Base-by-base conservation (phyloP, 2,329 filamentous ascomycete genomes). In the Colletotrichum somersetense region DNA sequence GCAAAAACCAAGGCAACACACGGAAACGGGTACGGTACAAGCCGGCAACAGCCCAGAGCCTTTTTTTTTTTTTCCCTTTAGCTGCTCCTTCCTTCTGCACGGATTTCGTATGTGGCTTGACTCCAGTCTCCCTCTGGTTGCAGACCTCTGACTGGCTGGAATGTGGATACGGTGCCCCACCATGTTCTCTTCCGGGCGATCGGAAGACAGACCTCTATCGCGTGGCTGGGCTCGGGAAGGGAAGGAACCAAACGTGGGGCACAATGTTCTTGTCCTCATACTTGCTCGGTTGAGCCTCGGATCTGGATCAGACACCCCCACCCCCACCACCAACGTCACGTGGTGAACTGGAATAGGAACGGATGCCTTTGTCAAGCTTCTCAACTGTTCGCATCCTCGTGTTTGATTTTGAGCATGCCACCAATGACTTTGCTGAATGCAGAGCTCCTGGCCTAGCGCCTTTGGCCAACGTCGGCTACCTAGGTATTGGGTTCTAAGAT, bases 221-320 rank as follows among this genome's bases (percentile, higher is more conserved):
- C 52, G 35, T 55, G 52, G 52, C 52, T 57, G 55, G 55, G 40
- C 38, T 70, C 68, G 68, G 68, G 64, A 71, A 71, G 65, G 68
- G n/a, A 71, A 71, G 68, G 68, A 71, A 71, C 50, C 50, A 71
- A 57, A 62, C 64, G 58, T 58, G 57, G 65, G 48, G 52, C 68
- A 20, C 44, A 2, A 33, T 52, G 1, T 26, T 5, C 5, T n/a
- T 30, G 20, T 26, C 35, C 50, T 20, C 44, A 14, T 5, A 23
- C 16, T 26, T 62, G 20, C 46, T 62, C 68, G 68, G 65, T 53
- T 68, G 64, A 71, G 68, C 64, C 66, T 59, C 65, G 65, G 65
- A 62, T 59, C 57, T 68, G 52, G 52, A 62, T 16, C 18, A 40
- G 8, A 12, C 30, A 30, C 30, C 30, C 30, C 30, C 30, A 30